A percentile compares a stretch with the other conserved stretches of the same genome.
Conservation (phyloP, 306 rosid species). For the Geum urbanum region DNA sequence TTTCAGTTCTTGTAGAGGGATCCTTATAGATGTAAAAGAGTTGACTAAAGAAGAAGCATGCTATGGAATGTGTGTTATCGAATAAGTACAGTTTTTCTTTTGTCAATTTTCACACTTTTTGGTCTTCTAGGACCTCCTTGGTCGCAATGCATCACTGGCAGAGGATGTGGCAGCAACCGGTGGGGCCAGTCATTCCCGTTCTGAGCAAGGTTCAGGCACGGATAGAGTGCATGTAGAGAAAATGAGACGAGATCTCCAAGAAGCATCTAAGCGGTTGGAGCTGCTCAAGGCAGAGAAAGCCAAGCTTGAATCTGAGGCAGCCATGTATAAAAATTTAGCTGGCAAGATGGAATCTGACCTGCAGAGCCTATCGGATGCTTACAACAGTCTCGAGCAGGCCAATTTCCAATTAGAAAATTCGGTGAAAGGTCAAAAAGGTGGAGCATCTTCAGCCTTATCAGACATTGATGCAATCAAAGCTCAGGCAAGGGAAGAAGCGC, state of each 20-base stretch:
- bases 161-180: constrained; percentile 70
- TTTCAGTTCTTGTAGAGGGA: constrained; percentile 10
- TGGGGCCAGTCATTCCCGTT: constrained; percentile 33
- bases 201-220: constrained; percentile 57
- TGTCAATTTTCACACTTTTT: constrained; percentile 15
- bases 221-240: constrained; percentile 70
- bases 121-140: constrained; percentile 61
- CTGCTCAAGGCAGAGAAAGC: constrained; percentile 66
- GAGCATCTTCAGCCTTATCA: constrained; percentile 29
- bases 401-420: constrained; percentile 74
- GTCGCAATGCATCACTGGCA: constrained; percentile 76
- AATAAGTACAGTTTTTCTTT: not conserved
- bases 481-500: constrained; percentile 97
- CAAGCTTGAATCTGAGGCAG: constrained; percentile 66
- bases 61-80: not conserved
- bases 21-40: not conserved
- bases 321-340: constrained; percentile 58
- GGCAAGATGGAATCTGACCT: constrained; percentile 86
- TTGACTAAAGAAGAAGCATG: not conserved
- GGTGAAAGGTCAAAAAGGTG: constrained; percentile 51
- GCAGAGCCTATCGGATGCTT: constrained; percentile 86
- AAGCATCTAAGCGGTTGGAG: constrained; percentile 68
- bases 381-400: constrained; percentile 89
- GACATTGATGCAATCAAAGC: constrained; percentile 75
- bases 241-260: constrained; percentile 74